These are phyloP conservation scores for Candida sp. DNA, from an alignment of 1,139 yeast genomes.

Conservation along the genomic window DNA sequence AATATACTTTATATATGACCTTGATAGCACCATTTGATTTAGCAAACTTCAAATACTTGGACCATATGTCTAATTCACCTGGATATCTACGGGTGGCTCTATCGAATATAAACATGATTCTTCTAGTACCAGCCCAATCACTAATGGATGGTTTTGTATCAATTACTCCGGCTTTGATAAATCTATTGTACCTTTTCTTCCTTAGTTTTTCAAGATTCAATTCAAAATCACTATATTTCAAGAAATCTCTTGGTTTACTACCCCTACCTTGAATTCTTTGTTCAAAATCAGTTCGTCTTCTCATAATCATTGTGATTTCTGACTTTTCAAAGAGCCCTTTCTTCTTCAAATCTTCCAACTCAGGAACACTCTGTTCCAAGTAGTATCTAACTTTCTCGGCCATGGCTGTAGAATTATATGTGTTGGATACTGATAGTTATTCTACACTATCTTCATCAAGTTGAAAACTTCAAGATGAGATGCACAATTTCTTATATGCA, in stretches of 20 bases:
- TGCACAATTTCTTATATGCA: not conserved
- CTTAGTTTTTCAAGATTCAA: conserved; percentile 76
- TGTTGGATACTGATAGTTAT: not conserved
- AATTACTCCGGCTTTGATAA: conserved; percentile 48
- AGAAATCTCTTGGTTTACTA: conserved; percentile 71
- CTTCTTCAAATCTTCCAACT: conserved; percentile 80
- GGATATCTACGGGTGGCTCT: conserved; percentile 83
- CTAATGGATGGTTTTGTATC: conserved; percentile 62
- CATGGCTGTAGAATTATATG: conserved; percentile 31
- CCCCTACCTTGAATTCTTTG: conserved; percentile 87
- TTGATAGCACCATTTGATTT: conserved; percentile 72
- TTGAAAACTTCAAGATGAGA: conserved; percentile 2
- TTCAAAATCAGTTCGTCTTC: conserved; percentile 93
- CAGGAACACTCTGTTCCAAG: conserved; percentile 85
- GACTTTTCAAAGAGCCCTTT: conserved; percentile 77
- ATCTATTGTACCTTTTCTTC: conserved; percentile 63
- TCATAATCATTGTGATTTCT: conserved; percentile 85
- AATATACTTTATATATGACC: conserved; percentile 77
- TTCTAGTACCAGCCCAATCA: conserved; percentile 84
- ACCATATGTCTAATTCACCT: conserved; percentile 76
- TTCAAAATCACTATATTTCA: conserved; percentile 81
- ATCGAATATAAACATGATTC: conserved; percentile 80
- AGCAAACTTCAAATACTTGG: conserved; percentile 69
- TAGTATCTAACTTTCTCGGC: conserved; percentile 75
- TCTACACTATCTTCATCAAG: not conserved